Base-by-base conservation (phyloP, 139 green algal genomes). In the Ettlia oleoabundans region DNA sequence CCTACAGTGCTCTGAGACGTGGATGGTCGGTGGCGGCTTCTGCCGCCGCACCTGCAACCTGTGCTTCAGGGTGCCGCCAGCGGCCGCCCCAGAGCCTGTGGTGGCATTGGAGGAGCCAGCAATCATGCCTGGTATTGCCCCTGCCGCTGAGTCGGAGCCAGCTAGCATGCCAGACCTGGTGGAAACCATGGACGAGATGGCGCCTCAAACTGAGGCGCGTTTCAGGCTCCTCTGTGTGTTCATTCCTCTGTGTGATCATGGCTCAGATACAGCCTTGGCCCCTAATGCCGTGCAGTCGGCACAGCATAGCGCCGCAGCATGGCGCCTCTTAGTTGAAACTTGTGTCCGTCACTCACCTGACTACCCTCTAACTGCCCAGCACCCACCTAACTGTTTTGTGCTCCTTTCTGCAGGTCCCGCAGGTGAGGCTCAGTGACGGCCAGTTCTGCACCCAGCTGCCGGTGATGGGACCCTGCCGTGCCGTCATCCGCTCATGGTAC, bases 31-130 rank as follows among this genome's bases (percentile, higher is more conserved):
- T 4, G 53, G 37, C 37, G 73, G 73, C 19, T 80, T 53, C 53
- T 80, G 73, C 73, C 73, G 73, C 53, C 32, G 32, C 73, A 80
- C 53, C 22, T 80, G 73, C 73, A 64, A 64, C 35, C 53, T 52
- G 7, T 80, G 73, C 53, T 13, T 2, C 30, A 15, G 28, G 55
- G 18, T 22, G 55, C 55, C 9, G 55, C 55, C 55, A 9, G 18
- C 55, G 5, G 3, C 26, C 9, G 22, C 70, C 1, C 1, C 52
- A 52, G 58, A 35, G 6, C 7, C 13, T 8, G 51, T 53, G 3
- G 73, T 7, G 1, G 73, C 67, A 9, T 37, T 24, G 22, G 37
- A 3, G 9, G 19, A 4, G 21, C 67, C 67, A 9, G 38, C 37
- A n/a, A n/a, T n/a, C n/a, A n/a, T 35, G 67, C 69, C 3, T 30